A percentile compares a stretch with the other conserved stretches of the same genome.
Evolutionary conservation across 2,329 filamentous ascomycete species (phyloP).

Genomic region (Diplocarpon mali): DNA sequence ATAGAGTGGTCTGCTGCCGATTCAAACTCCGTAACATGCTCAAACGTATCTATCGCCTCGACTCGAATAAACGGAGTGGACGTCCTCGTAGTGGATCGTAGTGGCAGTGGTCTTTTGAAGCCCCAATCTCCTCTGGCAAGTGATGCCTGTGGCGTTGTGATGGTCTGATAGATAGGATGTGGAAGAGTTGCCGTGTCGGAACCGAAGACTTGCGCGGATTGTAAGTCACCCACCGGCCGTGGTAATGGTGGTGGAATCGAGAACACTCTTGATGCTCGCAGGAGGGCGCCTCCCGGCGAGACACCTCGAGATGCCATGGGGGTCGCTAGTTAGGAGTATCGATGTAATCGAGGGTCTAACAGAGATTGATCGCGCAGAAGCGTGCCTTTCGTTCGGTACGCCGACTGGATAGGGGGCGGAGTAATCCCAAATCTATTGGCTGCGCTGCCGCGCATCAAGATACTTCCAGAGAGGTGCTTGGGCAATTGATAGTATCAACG

Average conservation of each 20-base stretch:
- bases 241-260: slow-evolving; percentile 70
- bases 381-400: no score
- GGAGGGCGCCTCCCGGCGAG: slow-evolving; percentile 55
- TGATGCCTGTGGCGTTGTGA: slow-evolving; percentile 65
- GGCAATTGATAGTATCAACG: no score
- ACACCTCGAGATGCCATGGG: slow-evolving; percentile 29
- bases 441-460: no score
- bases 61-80: slow-evolving; percentile 68
- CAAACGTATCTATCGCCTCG: slow-evolving; percentile 68
- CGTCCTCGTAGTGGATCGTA: slow-evolving; percentile 60
- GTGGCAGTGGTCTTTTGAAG: slow-evolving; percentile 72
- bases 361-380: no score
- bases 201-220: slow-evolving; percentile 35
- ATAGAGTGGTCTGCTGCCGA: slow-evolving; percentile 73
- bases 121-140: slow-evolving; percentile 81
- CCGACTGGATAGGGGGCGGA: no score
- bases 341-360: no score
- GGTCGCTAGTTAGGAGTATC: no score
- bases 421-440: no score
- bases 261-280: slow-evolving; percentile 84
- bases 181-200: slow-evolving; percentile 63
- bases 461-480: no score
- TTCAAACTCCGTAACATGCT: slow-evolving; percentile 81
- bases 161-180: slow-evolving; percentile 73
- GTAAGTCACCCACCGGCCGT: slow-evolving; percentile 41